Percentiles rank a stretch among this genome's conserved stretches.
These are phyloP conservation scores for Ceratonia siliqua DNA, from an alignment of 306 rosid genomes.

Conservation along the genomic window DNA sequence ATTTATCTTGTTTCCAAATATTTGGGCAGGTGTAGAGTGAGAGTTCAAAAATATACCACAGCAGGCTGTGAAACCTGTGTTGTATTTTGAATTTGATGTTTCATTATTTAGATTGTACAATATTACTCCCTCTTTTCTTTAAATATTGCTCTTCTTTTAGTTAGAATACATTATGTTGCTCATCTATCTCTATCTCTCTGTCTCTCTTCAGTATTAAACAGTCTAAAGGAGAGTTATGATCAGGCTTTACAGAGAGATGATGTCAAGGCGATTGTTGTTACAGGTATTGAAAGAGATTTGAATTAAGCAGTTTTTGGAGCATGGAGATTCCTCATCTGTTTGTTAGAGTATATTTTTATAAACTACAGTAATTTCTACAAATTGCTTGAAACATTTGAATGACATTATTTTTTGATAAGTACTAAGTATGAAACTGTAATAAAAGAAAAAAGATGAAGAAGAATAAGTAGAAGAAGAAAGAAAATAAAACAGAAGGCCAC, in stretches of 20 bases:
- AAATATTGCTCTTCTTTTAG: neutral
- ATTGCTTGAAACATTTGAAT: constrained; percentile 9
- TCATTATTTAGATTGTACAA: neutral
- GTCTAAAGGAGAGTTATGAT: constrained; percentile 74
- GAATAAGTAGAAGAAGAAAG: neutral
- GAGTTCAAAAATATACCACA: constrained; percentile 1
- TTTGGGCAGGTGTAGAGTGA: constrained; percentile 6
- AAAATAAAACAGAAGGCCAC: constrained; percentile 18
- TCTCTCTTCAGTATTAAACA: constrained; percentile 52
- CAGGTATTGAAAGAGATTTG: constrained; percentile 52
- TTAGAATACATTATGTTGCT: constrained; percentile 17
- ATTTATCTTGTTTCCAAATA: constrained; percentile 2
- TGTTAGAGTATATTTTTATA: neutral
- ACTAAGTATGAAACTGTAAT: neutral
- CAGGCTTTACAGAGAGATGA: constrained; percentile 74
- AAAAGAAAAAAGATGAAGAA: neutral
- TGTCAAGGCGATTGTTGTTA: constrained; percentile 87
- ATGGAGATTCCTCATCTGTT: neutral
- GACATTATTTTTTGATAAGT: neutral
- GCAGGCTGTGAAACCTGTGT: constrained; percentile 10
- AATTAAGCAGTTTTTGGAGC: neutral
- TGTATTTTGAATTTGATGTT: neutral
- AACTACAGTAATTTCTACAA: neutral
- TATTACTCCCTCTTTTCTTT: neutral
- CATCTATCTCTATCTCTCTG: constrained; percentile 1